Evolutionary conservation across 2,329 filamentous ascomycete species (phyloP).

Genomic region (Sporothrix globosa): DNA sequence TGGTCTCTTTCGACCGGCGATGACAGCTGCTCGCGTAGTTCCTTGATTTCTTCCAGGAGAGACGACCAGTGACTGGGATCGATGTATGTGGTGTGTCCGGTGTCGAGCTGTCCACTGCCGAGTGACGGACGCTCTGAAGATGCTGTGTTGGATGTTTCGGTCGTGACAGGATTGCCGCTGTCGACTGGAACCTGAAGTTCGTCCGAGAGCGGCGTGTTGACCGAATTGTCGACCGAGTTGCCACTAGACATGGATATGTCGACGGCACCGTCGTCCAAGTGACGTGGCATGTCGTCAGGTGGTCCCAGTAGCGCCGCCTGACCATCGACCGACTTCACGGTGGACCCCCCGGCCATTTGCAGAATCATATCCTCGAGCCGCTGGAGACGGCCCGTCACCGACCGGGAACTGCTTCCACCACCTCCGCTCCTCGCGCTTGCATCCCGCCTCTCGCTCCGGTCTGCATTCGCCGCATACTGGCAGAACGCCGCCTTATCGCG

Average conservation of each 20-base stretch:
- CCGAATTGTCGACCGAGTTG: neutral
- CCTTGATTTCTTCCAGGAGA: slow-evolving; percentile 44
- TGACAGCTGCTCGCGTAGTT: slow-evolving; percentile 42
- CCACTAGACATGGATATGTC: neutral
- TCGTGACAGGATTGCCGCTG: neutral
- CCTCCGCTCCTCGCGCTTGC: neutral
- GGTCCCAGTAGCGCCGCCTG: no score
- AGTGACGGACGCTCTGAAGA: neutral
- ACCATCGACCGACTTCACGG: neutral
- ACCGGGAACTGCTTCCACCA: neutral
- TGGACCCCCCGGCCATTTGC: slow-evolving; percentile 26
- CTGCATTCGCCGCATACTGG: slow-evolving; percentile 42
- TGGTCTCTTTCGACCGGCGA: neutral
- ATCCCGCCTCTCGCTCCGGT: slow-evolving; percentile 33
- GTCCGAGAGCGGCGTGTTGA: neutral
- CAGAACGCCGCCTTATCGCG: slow-evolving; percentile 39
- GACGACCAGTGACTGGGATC: slow-evolving; percentile 45
- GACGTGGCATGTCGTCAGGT: neutral
- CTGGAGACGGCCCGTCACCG: slow-evolving; percentile 39
- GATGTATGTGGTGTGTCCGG: slow-evolving; percentile 39
- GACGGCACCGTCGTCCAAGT: neutral
- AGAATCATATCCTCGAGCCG: slow-evolving; percentile 41
- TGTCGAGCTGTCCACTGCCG: slow-evolving; percentile 24
- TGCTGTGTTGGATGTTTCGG: neutral
- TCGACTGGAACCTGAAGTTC: neutral